phyloP scores from a whole-genome alignment of 768 basidiomycete species.

The Mycena belliarum region DNA sequence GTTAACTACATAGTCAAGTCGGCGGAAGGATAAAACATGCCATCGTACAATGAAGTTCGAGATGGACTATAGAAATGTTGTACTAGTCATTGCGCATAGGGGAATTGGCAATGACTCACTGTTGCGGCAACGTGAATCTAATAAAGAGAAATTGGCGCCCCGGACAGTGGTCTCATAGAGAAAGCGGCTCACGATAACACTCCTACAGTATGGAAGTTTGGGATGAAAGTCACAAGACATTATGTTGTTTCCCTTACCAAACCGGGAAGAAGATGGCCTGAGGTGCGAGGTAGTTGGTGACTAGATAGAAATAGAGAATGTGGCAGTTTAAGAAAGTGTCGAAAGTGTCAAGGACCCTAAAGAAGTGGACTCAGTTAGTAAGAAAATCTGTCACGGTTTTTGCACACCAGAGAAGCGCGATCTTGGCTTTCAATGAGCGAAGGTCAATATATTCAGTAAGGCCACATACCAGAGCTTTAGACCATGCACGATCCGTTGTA shows the following conservation, averaged over 20 bases:
- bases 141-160: not conserved
- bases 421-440: slow-evolving; percentile 20
- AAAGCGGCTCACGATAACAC: slow-evolving; percentile 44
- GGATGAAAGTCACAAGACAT: no score
- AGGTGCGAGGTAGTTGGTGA: slow-evolving; percentile 54
- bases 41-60: slow-evolving; percentile 52
- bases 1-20: not conserved
- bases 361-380: slow-evolving; percentile 4
- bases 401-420: slow-evolving; percentile 38
- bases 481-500: slow-evolving; percentile 31
- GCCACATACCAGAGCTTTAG: slow-evolving; percentile 41
- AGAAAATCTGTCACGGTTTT: slow-evolving; percentile 5
- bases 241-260: slow-evolving; percentile 52
- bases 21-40: slow-evolving; percentile 19
- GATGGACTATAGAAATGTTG: slow-evolving; percentile 35
- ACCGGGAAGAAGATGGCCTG: slow-evolving; percentile 42
- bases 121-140: slow-evolving; percentile 59
- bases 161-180: not conserved
- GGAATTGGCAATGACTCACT: slow-evolving; percentile 33
- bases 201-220: slow-evolving; percentile 35
- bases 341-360: slow-evolving; percentile 56
- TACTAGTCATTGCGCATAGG: not conserved
- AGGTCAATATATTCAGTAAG: not conserved
- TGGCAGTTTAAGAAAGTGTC: slow-evolving; percentile 54
- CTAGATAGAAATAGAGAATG: slow-evolving; percentile 59